Evolutionary conservation across 1,139 yeast species (phyloP), one percentile per base, ranked within the genome.

Genomic region (Lodderomyces elongisporus): DNA sequence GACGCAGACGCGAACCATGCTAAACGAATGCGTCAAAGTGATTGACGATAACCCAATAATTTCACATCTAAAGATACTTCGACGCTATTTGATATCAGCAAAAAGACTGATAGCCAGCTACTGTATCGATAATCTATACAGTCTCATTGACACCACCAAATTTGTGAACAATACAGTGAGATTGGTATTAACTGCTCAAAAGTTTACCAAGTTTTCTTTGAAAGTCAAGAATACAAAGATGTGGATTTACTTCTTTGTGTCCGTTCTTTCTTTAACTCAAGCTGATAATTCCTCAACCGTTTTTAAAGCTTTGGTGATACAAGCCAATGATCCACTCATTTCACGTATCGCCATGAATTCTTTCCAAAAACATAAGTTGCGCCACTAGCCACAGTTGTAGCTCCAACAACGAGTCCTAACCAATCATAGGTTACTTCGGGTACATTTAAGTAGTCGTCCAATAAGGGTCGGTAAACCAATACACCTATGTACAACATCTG

Each of bases 401-500:
- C 45, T 0, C 89, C 89, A 4, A 88, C 95, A 4, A 81, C 27
- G 8, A 38, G 39, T 15, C 48, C 56, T 26, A 57, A 48, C 26
- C 36, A 49, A 27, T 42, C 45, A 38, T 37, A 45, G 25, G 35
- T 40, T 17, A 28, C 24, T 24, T 36, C 39, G 7, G 34, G 5
- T 5, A 17, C 33, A 40, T n/a, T 46, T 7, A 7, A 7, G 14
- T 13, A n/a, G 37, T 56, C 43, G 36, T 68, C 58, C 13, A 82
- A 45, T 1, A 79, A 80, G 0, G 93, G 93, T 39, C 72, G 67
- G 25, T 80, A 62, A 32, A 89, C 83, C 40, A 85, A 74, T 13
- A 77, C 66, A 0, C 94, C 96, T 31, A 93, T 71, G 48, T 89
- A 89, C 7, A 85, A 51, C 96, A 93, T 89, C 56, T 93, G 98